Base-by-base conservation (phyloP, 441 rosid genomes). In the Erodium moschatum region DNA sequence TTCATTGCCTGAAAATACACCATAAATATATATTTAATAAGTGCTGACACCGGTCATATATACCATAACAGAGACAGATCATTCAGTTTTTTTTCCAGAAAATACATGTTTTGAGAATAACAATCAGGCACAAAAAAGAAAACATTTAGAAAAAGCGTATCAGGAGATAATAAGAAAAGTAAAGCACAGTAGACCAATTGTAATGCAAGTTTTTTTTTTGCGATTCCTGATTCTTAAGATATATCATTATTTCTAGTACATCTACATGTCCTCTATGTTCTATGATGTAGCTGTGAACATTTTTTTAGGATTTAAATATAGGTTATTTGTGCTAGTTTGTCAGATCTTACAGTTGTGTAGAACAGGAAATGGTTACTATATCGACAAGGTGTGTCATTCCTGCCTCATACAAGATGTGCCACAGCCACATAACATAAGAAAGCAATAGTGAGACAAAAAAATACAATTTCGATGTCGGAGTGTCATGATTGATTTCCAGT, bases 1-100 rank as follows among this genome's bases (percentile, higher is more conserved):
- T 82, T 95, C 90, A 81, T 95, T 95, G 67, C 99, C 99, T 95
- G 76, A 71, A 73, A 11, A 64, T 11, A 35, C 69, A 52, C 8
- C 38, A 33, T 6, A 9, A 66, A 52, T 6, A 61, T 31, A 73
- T 10, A 65, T 64, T 31, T 70, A 61, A 67, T 10, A 52, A 40
- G 40, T 62, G 38, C 54, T 61, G 64, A 61, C 50, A 5, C 5
- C 35, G 29, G 42, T 56, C 27, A 20, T 19, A 73, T 11, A 68
- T 44, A 58, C 44, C 65, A 73, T 71, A 66, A 74, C 10, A 61
- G 15, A 31, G 62, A 65, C 15, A 65, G 13, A 42, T 21, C 64
- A 54, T 24, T 42, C 69, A 24, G 40, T 29, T 35, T 12, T 24
- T 12, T 24, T 71, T 48, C 9, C 35, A 65, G 44, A 31, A n/a